phyloP scores from a whole-genome alignment of 1,284 basidiomycete species.

The Pascua guehoae region DNA sequence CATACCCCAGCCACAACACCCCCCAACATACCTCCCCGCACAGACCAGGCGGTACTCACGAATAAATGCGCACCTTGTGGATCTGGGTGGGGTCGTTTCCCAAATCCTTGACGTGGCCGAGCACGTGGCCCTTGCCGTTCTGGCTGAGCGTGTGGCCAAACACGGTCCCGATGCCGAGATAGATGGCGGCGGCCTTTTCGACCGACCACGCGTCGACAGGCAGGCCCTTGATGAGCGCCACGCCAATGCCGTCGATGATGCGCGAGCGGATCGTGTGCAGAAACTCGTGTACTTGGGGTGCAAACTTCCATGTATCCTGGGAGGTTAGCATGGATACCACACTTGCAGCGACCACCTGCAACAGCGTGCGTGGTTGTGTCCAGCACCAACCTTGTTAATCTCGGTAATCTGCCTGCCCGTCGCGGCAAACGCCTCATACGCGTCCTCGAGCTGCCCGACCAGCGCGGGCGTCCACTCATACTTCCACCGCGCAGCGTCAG shows the following conservation, averaged over 20 bases:
- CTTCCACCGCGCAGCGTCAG: slow-evolving; percentile 30
- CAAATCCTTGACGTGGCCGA: slow-evolving; percentile 51
- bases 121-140: slow-evolving; percentile 48
- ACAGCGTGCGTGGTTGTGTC: too few relatives aligned
- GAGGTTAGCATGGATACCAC: neutral
- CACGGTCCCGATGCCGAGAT: slow-evolving; percentile 47
- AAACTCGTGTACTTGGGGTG: slow-evolving; percentile 8
- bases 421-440: slow-evolving; percentile 28
- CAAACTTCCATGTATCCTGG: slow-evolving; percentile 20
- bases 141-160: slow-evolving; percentile 45
- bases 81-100: slow-evolving; percentile 50
- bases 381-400: slow-evolving; percentile 21
- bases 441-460: slow-evolving; percentile 30
- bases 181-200: slow-evolving; percentile 45
- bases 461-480: slow-evolving; percentile 28
- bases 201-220: slow-evolving; percentile 45
- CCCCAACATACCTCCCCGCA: neutral
- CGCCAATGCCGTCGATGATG: slow-evolving; percentile 40
- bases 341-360: slow-evolving; percentile 9
- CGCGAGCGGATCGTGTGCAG: slow-evolving; percentile 26
- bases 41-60: slow-evolving; percentile 10
- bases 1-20: too few relatives aligned
- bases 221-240: slow-evolving; percentile 49
- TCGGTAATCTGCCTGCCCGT: slow-evolving; percentile 25
- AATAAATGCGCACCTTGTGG: slow-evolving; percentile 51